Evolutionary conservation across 129 eudicot genomes (phyloP).

Genomic region (Tagetes erecta): DNA sequence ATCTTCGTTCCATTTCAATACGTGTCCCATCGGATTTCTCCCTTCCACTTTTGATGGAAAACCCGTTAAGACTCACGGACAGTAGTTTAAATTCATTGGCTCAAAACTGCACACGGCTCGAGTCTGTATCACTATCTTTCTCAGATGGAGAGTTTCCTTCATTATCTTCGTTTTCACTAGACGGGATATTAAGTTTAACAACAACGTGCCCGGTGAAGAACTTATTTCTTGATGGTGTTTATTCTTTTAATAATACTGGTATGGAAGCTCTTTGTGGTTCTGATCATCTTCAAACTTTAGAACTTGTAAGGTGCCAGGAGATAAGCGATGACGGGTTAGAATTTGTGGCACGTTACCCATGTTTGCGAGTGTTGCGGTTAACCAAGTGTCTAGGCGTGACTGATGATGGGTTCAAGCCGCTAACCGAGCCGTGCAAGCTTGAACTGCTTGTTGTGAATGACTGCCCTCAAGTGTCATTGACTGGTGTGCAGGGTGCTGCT

Average conservation of each 20-base stretch:
- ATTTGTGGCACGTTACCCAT: constrained; percentile 41
- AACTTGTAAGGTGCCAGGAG: constrained; percentile 76
- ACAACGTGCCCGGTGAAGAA: constrained; percentile 60
- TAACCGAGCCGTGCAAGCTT: constrained; percentile 47
- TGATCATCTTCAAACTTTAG: constrained; percentile 50
- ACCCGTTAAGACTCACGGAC: constrained; percentile 68
- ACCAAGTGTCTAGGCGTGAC: constrained; percentile 74
- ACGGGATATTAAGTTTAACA: constrained; percentile 54
- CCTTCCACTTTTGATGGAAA: constrained; percentile 51
- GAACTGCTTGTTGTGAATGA: constrained; percentile 59
- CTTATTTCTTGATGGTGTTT: constrained; percentile 60
- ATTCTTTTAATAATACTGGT: constrained; percentile 61
- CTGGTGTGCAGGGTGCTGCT: constrained; percentile 73
- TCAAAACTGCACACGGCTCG: constrained; percentile 54
- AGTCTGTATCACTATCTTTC: constrained; percentile 57
- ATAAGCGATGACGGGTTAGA: constrained; percentile 72
- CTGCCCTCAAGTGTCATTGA: constrained; percentile 71
- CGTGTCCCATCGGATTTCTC: constrained; percentile 79
- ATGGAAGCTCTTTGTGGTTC: constrained; percentile 75
- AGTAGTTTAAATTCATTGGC: constrained; percentile 70
- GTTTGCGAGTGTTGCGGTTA: constrained; percentile 48
- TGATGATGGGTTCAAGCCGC: constrained; percentile 60
- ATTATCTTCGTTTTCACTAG: constrained; percentile 53
- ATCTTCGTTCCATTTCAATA: constrained; percentile 61
- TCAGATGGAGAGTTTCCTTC: constrained; percentile 74